Evolutionary conservation across 2,329 filamentous ascomycete species (phyloP).

Genomic region (Ophidiomyces ophidiicola): DNA sequence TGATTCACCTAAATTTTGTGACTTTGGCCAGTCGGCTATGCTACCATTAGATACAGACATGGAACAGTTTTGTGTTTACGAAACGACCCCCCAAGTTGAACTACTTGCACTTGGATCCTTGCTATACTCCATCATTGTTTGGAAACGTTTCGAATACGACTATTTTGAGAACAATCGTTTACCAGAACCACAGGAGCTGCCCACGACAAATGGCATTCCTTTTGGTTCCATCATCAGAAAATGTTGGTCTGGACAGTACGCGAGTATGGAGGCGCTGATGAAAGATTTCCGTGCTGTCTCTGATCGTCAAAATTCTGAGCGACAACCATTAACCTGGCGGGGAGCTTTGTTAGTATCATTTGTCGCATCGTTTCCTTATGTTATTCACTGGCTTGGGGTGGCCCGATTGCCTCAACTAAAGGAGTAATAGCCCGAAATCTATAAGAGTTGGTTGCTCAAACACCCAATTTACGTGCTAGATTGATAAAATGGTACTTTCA

Average conservation of each 20-base stretch:
- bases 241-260: slow-evolving; percentile 10
- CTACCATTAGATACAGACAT: slow-evolving; percentile 8
- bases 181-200: slow-evolving; percentile 9
- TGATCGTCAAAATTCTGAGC: no score
- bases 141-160: slow-evolving; percentile 11
- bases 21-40: slow-evolving; percentile 6
- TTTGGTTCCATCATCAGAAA: slow-evolving; percentile 10
- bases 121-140: slow-evolving; percentile 7
- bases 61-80: slow-evolving; percentile 2
- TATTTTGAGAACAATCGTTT: slow-evolving; percentile 7
- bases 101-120: slow-evolving; percentile 3
- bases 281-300: slow-evolving; percentile 15
- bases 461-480: no score
- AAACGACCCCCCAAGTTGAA: slow-evolving; percentile 4
- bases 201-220: slow-evolving; percentile 9
- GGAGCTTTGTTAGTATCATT: no score
- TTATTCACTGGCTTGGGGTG: slow-evolving; percentile 17
- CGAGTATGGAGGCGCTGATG: slow-evolving; percentile 12
- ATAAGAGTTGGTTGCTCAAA: no score
- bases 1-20: background rate
- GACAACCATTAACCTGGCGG: slow-evolving; percentile 18
- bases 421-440: slow-evolving; percentile 16
- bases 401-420: slow-evolving; percentile 20
- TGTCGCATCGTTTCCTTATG: no score
- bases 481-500: no score